Evolutionary conservation across 108 stramenopile species (phyloP), one percentile per base, ranked within the genome.

Genomic region (Stephanodiscus minutulus): DNA sequence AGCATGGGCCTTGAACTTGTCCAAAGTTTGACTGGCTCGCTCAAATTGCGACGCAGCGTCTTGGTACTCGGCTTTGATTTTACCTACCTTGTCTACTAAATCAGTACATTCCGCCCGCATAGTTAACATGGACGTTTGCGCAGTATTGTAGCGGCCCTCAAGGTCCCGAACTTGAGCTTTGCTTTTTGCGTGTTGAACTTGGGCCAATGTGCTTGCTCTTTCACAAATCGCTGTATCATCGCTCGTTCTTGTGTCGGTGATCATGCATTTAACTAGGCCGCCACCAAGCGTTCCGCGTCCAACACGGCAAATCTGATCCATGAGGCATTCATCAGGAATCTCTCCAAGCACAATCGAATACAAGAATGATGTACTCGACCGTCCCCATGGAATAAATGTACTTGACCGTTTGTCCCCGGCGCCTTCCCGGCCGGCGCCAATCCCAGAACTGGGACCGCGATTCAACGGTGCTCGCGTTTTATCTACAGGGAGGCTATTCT

Each of bases 331-430:
- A 25, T 58, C 37, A 12, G 91, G 91, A 61, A 89, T 72, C 54
- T 92, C 91, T 5, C 91, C 91, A 43, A 86, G 83, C 13, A 84
- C 64, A 41, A 92, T 70, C 15, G 82, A 74, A n/a, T 84, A 61
- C 3, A 92, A 74, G 52, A 89, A 47, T 2, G 71, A 66, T 54
- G 72, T 61, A 22, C 88, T 84, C 41, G 68, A 56, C 12, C 66
- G 39, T 21, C 88, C 85, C 91, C 91, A 92, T 12, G 88, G 87
- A 25, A 92, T 73, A 54, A 92, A 88, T 35, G 70, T 39, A 44
- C 39, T 62, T 71, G 36, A 41, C 12, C 57, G 13, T 61, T 61
- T 47, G 18, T 44, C 33, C 50, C 28, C 17, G 66, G 9, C 11
- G 56, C 46, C n/a, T 62, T 56, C 27, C 43, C 46, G 8, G 62